phyloP scores from a whole-genome alignment of 768 basidiomycete species.

The Steccherinum ochraceum region DNA sequence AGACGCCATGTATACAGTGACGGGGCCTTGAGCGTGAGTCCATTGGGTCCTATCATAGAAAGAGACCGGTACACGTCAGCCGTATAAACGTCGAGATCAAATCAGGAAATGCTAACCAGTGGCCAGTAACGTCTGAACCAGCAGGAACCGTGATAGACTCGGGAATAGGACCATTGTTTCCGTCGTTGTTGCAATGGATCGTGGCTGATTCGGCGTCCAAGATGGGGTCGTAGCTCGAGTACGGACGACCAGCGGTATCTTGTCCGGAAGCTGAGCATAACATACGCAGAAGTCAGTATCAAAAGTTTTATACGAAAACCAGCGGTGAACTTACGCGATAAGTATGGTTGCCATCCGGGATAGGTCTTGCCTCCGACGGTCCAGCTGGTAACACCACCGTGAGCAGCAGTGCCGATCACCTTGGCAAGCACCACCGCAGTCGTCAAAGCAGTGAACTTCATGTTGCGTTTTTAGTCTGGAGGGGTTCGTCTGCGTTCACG shows the following conservation, averaged over 20 bases:
- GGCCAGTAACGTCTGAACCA: constrained; percentile 30
- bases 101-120: constrained; percentile 32
- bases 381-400: neutral
- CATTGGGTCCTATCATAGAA: too few species aligned
- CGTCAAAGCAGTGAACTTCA: neutral
- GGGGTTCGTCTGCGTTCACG: too few species aligned
- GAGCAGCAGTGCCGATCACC: neutral
- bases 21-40: constrained; percentile 28
- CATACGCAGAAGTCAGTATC: too few species aligned
- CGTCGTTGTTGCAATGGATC: constrained; percentile 32
- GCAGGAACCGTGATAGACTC: constrained; percentile 32
- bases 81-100: too few species aligned
- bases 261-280: neutral
- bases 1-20: constrained; percentile 32
- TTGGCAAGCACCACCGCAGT: neutral
- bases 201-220: constrained; percentile 25
- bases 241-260: neutral
- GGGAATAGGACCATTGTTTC: constrained; percentile 26
- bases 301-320: neutral
- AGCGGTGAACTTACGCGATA: neutral
- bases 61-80: neutral
- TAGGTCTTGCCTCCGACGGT: neutral
- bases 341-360: neutral
- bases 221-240: constrained; percentile 25
- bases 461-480: too few species aligned